Evolutionary conservation across 306 rosid genomes (phyloP).

Genomic region (Medicago lupulina): DNA sequence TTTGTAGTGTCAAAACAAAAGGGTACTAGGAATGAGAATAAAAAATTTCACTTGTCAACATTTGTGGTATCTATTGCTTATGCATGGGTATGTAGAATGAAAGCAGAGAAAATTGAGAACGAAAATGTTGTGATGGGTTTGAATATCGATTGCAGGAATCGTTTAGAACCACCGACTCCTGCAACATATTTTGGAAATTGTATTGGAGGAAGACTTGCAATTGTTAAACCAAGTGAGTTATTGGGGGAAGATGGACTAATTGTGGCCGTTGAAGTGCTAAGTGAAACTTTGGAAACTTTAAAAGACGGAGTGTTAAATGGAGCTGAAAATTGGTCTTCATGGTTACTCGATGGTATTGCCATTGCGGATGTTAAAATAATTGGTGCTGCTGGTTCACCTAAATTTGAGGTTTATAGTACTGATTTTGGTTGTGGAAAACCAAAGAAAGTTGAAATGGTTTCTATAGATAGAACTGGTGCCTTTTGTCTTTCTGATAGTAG

Average conservation of each 20-base stretch:
- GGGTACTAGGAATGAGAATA: neutral
- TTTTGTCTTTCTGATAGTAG: slow-evolving; percentile 45
- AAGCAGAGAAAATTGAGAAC: slow-evolving; percentile 36
- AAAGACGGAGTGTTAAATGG: slow-evolving; percentile 46
- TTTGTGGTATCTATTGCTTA: slow-evolving; percentile 33
- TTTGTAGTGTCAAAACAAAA: slow-evolving; percentile 19
- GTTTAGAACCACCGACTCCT: slow-evolving; percentile 52
- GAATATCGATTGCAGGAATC: slow-evolving; percentile 43
- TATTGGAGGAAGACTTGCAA: too few relatives aligned
- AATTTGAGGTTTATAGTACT: slow-evolving; percentile 50
- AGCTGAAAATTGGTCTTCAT: slow-evolving; percentile 41
- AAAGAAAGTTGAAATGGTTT: slow-evolving; percentile 58
- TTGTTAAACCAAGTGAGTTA: slow-evolving; percentile 6
- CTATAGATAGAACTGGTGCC: slow-evolving; percentile 47
- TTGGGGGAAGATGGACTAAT: slow-evolving; percentile 44
- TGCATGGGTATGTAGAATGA: slow-evolving; percentile 41
- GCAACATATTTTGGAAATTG: too few relatives aligned
- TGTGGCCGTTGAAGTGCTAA: slow-evolving; percentile 34
- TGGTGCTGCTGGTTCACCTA: slow-evolving; percentile 57
- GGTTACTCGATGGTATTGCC: neutral
- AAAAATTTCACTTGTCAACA: slow-evolving; percentile 37
- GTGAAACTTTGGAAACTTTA: slow-evolving; percentile 41
- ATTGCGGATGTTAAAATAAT: neutral
- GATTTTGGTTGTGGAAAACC: slow-evolving; percentile 75
- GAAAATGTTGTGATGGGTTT: neutral